phyloP scores from a whole-genome alignment of 495 filamentous ascomycete genomes.

The Pyrenula aspistea region DNA sequence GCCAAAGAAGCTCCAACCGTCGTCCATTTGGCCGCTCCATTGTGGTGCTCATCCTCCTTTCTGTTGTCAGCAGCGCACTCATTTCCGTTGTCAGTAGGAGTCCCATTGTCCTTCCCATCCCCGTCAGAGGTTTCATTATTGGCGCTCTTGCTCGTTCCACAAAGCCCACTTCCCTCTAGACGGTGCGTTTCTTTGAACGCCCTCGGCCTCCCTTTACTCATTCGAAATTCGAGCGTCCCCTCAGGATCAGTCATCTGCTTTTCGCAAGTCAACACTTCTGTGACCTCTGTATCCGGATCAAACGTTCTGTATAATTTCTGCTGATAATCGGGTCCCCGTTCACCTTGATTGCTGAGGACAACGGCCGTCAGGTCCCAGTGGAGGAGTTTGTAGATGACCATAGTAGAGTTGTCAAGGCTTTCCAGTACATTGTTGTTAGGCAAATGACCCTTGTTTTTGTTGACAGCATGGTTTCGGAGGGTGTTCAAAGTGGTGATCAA shows the following conservation, averaged over 20 bases:
- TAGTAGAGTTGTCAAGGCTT: slow-evolving; percentile 36
- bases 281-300: slow-evolving; percentile 22
- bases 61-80: too few species aligned
- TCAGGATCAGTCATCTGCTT: slow-evolving; percentile 18
- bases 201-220: slow-evolving; percentile 29
- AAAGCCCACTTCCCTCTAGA: slow-evolving; percentile 14
- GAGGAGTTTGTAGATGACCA: slow-evolving; percentile 47
- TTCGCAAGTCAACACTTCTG: slow-evolving; percentile 34
- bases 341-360: slow-evolving; percentile 43
- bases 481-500: slow-evolving; percentile 44
- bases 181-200: slow-evolving; percentile 20
- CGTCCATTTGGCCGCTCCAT: too few species aligned
- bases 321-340: slow-evolving; percentile 22
- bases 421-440: slow-evolving; percentile 34
- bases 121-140: too few species aligned
- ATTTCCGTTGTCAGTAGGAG: too few species aligned
- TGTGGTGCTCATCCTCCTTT: too few species aligned
- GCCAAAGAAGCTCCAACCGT: too few species aligned
- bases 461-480: slow-evolving; percentile 42
- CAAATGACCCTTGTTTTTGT: slow-evolving; percentile 30
- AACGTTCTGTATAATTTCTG: slow-evolving; percentile 27
- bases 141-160: slow-evolving; percentile 3
- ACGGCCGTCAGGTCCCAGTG: slow-evolving; percentile 36
- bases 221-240: slow-evolving; percentile 19
- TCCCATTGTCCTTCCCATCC: too few species aligned